Conservation (phyloP, 2,329 filamentous ascomycete genomes). For the Xylaria sp. region DNA sequence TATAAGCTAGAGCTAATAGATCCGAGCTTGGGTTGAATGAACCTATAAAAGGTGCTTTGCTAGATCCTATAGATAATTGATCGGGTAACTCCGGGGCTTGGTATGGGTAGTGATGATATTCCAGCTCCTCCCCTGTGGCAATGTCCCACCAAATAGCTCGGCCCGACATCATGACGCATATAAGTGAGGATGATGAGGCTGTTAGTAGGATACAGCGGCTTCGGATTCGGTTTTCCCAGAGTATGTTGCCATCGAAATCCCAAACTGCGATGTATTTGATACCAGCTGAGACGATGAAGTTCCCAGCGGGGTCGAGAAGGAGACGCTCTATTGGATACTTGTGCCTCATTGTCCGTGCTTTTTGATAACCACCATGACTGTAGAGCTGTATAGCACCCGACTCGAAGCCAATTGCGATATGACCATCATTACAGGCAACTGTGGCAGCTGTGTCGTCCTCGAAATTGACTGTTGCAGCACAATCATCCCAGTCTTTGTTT, state of each 20-base stretch:
- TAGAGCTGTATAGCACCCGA: conserved; percentile 1
- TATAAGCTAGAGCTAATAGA: conserved; percentile 2
- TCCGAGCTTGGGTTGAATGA: conserved; percentile 2
- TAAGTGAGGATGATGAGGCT: not conserved
- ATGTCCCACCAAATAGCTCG: conserved; percentile 2
- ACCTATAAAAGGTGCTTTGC: conserved; percentile 3
- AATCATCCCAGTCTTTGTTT: conserved; percentile 8
- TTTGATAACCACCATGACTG: not conserved
- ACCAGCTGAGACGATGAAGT: not conserved
- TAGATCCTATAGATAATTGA: not conserved
- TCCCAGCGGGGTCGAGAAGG: not conserved
- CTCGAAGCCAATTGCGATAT: conserved; percentile 1
- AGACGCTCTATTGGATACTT: not conserved
- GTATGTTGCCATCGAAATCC: not conserved
- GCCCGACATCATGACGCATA: not conserved
- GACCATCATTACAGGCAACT: not conserved
- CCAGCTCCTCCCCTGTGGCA: conserved; percentile 1
- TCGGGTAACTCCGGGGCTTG: not conserved
- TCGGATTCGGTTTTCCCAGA: not conserved
- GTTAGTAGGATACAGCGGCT: conserved; percentile 1
- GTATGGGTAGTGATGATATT: not conserved
- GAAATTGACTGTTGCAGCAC: not conserved
- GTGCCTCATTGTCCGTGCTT: not conserved
- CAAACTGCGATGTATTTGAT: not conserved
- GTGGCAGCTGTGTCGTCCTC: not conserved